Percentiles rank a stretch among this genome's conserved stretches.
These are phyloP conservation scores for Dentipellis fragilis DNA, from an alignment of 768 basidiomycete genomes.

Conservation along the genomic window DNA sequence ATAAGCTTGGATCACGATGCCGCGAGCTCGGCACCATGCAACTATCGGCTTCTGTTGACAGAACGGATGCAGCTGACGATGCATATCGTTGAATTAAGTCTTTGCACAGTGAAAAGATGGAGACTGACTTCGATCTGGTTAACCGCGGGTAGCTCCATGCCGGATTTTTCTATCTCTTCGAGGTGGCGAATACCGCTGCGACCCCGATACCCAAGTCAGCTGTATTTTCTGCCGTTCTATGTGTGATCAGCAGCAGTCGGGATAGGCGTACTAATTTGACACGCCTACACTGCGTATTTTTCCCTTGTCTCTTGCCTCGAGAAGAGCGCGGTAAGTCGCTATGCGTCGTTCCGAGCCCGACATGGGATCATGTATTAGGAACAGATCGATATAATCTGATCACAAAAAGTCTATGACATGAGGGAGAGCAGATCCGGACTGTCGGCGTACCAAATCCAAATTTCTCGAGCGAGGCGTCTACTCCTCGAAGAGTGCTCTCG, in stretches of 20 bases:
- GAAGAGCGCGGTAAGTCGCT: slow-evolving; percentile 59
- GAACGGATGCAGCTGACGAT: slow-evolving; percentile 60
- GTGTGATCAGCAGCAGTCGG: too few species aligned
- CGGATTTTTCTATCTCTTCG: slow-evolving; percentile 58
- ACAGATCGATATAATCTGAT: slow-evolving; percentile 33
- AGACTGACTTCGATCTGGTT: slow-evolving; percentile 69
- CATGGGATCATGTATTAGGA: slow-evolving; percentile 61
- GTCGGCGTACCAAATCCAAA: slow-evolving; percentile 1
- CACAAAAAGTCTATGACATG: neutral
- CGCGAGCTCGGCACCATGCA: slow-evolving; percentile 37
- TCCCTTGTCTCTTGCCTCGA: slow-evolving; percentile 48
- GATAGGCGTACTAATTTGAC: slow-evolving; percentile 61
- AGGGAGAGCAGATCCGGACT: neutral
- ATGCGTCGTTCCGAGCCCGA: slow-evolving; percentile 56
- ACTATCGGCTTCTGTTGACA: slow-evolving; percentile 36
- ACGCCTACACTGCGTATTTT: slow-evolving; percentile 68
- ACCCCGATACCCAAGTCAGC: neutral
- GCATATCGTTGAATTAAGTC: neutral
- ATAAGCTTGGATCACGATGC: slow-evolving; percentile 69
- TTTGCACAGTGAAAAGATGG: neutral
- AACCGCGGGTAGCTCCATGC: slow-evolving; percentile 56
- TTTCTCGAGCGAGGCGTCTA: slow-evolving; percentile 3
- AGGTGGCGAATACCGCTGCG: slow-evolving; percentile 59
- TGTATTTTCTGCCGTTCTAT: neutral
- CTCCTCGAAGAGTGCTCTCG: slow-evolving; percentile 4